Conservation (phyloP, 495 filamentous ascomycete genomes). For the Penicillium bovifimosum region DNA sequence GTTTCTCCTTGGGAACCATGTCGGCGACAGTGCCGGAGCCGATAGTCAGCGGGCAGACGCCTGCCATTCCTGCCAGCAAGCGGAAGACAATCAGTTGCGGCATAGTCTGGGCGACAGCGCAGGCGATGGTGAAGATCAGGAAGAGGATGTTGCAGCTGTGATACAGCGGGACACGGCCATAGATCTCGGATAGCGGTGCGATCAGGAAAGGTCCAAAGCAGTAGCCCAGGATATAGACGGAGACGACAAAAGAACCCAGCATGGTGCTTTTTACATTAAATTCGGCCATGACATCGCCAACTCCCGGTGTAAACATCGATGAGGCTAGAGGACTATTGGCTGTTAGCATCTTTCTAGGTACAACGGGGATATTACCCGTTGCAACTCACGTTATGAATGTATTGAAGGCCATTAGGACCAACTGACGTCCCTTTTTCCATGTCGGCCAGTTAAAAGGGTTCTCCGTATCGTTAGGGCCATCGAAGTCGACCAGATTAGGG, state of each 20-base stretch:
- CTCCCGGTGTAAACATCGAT: conserved; percentile 60
- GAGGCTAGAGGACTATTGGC: conserved; percentile 45
- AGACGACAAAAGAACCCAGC: conserved; percentile 36
- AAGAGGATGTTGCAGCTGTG: conserved; percentile 39
- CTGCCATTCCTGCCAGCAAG: conserved; percentile 40
- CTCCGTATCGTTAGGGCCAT: conserved; percentile 50
- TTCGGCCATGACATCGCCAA: conserved; percentile 45
- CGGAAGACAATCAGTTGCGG: conserved; percentile 43
- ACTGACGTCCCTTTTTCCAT: conserved; percentile 42
- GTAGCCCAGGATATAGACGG: conserved; percentile 38
- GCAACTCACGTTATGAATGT: conserved; percentile 51
- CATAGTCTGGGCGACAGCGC: conserved; percentile 36
- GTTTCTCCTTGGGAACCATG: conserved; percentile 34
- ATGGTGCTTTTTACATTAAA: conserved; percentile 40
- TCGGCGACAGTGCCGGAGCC: conserved; percentile 46
- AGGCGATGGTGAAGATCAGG: conserved; percentile 42
- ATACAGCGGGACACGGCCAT: conserved; percentile 38
- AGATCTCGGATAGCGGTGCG: conserved; percentile 41
- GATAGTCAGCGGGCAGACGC: conserved; percentile 39
- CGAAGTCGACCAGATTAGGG: conserved; percentile 40
- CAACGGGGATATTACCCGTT: background rate
- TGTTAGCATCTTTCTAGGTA: background rate
- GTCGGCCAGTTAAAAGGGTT: conserved; percentile 59
- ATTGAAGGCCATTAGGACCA: conserved; percentile 42
- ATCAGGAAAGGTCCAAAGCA: conserved; percentile 35